These are phyloP conservation scores for Wickerhamiella spandovensis DNA, from an alignment of 805 yeast species.

Conservation along the genomic window DNA sequence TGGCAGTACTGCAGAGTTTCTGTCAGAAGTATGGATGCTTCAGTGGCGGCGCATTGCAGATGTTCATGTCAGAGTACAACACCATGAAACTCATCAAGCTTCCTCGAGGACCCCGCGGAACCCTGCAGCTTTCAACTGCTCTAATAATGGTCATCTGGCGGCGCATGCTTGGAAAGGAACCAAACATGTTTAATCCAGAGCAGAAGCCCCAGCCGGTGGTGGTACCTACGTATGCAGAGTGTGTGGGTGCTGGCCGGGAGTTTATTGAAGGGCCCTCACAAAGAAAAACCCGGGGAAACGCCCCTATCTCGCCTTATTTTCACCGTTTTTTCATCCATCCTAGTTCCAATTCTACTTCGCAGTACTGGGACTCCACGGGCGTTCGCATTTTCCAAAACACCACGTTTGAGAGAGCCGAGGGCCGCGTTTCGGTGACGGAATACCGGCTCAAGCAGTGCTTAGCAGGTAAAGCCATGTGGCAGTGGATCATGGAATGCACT, in stretches of 20 bases:
- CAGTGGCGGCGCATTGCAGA: slow-evolving; percentile 27
- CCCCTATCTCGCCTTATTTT: slow-evolving; percentile 37
- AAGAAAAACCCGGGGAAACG: neutral
- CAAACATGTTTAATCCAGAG: slow-evolving; percentile 57
- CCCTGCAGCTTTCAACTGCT: slow-evolving; percentile 44
- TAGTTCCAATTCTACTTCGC: slow-evolving; percentile 67
- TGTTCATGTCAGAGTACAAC: slow-evolving; percentile 47
- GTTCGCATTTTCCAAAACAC: slow-evolving; percentile 42
- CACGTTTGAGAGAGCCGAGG: slow-evolving; percentile 18
- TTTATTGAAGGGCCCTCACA: neutral
- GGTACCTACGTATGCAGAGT: neutral
- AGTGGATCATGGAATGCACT: slow-evolving; percentile 87
- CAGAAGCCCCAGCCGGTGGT: slow-evolving; percentile 34
- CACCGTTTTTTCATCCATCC: slow-evolving; percentile 79
- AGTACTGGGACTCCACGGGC: slow-evolving; percentile 65
- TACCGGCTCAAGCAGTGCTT: slow-evolving; percentile 33
- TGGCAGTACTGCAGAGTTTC: slow-evolving; percentile 51
- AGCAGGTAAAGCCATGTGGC: slow-evolving; percentile 66
- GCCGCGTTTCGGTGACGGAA: slow-evolving; percentile 12
- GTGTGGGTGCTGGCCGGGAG: neutral
- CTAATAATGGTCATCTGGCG: slow-evolving; percentile 53
- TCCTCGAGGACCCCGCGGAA: slow-evolving; percentile 50
- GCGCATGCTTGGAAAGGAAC: slow-evolving; percentile 47
- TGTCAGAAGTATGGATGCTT: slow-evolving; percentile 43
- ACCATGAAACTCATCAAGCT: slow-evolving; percentile 58